phyloP scores from a whole-genome alignment of 306 rosid species.

The Medicago truncatula region DNA sequence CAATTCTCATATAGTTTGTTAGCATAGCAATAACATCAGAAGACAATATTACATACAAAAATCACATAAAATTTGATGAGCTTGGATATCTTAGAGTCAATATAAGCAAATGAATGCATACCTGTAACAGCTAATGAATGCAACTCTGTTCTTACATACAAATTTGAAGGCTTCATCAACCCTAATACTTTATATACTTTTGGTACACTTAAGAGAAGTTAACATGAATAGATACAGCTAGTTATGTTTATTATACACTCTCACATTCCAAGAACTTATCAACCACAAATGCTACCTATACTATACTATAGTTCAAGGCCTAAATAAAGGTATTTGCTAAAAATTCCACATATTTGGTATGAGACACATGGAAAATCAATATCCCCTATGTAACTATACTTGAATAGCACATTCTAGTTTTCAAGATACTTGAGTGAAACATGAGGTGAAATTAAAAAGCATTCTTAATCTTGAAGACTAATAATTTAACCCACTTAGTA shows the following conservation, averaged over 20 bases:
- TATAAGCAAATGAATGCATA: not conserved
- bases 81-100: not conserved
- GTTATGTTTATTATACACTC: not conserved
- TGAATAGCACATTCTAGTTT: no score
- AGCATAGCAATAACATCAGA: not conserved
- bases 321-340: not conserved
- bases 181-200: not conserved
- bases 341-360: not conserved
- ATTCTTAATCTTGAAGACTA: slow-evolving; percentile 31
- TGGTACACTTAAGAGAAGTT: not conserved
- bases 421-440: not conserved
- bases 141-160: not conserved
- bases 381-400: not conserved
- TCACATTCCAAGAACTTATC: slow-evolving; percentile 9
- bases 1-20: not conserved
- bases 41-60: not conserved
- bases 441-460: slow-evolving; percentile 16
- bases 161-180: not conserved
- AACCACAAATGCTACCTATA: not conserved
- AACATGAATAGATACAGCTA: slow-evolving; percentile 2
- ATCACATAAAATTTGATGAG: no score
- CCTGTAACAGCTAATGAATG: not conserved
- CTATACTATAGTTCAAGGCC: not conserved
- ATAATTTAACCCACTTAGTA: slow-evolving; percentile 41
- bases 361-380: slow-evolving; percentile 35